Percentiles rank a stretch among this genome's conserved stretches.
These are phyloP conservation scores for Amanita subjunquillea DNA, from an alignment of 768 basidiomycete species.

Conservation along the genomic window DNA sequence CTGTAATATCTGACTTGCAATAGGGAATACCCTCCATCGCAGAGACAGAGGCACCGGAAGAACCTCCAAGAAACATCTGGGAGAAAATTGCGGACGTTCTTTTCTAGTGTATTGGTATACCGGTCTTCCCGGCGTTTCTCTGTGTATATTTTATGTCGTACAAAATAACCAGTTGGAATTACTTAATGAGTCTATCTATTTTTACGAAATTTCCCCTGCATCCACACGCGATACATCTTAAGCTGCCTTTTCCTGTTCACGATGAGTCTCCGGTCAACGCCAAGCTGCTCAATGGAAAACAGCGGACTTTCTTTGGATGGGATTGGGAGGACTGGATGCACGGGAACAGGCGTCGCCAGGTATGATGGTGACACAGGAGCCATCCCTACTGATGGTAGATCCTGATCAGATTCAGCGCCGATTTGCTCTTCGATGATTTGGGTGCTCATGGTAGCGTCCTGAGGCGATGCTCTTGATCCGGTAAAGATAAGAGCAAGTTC, in stretches of 20 bases:
- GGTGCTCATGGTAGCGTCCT: conserved; percentile 13
- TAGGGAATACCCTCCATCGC: conserved; percentile 60
- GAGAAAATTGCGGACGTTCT: conserved; percentile 39
- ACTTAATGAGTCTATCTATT: background rate
- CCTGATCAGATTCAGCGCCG: conserved; percentile 2
- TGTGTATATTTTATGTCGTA: background rate
- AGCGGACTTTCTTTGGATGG: conserved; percentile 30
- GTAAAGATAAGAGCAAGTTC: conserved; percentile 77
- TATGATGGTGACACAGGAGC: background rate
- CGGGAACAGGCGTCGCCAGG: background rate
- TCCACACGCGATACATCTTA: conserved; percentile 97
- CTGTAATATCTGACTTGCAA: background rate
- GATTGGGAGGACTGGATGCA: conserved; percentile 30
- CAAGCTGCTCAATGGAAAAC: conserved; percentile 77
- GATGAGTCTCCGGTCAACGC: conserved; percentile 80
- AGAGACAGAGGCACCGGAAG: conserved; percentile 52
- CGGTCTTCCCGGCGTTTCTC: background rate
- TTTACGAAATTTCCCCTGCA: conserved; percentile 79
- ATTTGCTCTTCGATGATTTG: conserved; percentile 20
- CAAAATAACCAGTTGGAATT: background rate
- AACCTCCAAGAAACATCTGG: conserved; percentile 36
- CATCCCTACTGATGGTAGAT: background rate
- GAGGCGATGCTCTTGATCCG: conserved; percentile 32
- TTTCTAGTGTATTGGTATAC: conserved; percentile 27
- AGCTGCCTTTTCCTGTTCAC: conserved; percentile 91